Percentiles rank a stretch among this genome's conserved stretches.
Evolutionary conservation across 805 yeast genomes (phyloP).

Genomic region (Yamadazyma tumulicola): DNA sequence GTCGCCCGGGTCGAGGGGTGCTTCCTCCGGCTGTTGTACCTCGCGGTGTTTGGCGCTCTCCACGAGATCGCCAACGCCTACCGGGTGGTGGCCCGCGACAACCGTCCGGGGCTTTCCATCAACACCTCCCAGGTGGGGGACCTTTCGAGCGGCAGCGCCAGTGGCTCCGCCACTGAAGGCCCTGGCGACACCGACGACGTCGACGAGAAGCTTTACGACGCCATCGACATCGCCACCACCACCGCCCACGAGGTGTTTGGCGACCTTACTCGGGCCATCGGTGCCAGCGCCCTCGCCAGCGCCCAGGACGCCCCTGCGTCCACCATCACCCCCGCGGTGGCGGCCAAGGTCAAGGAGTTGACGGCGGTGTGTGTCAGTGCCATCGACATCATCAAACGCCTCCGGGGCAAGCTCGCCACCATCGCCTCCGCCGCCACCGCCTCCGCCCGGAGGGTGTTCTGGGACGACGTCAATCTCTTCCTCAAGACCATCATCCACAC

Average conservation of each 20-base stretch:
- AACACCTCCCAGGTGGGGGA: conserved; percentile 18
- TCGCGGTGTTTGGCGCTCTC: conserved; percentile 60
- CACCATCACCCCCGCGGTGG: conserved; percentile 41
- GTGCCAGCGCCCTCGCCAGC: conserved; percentile 56
- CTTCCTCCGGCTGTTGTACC: conserved; percentile 59
- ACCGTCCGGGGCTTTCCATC: conserved; percentile 15
- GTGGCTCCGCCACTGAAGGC: neutral
- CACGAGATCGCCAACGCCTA: conserved; percentile 69
- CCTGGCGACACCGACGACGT: conserved; percentile 40
- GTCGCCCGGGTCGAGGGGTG: conserved; percentile 60
- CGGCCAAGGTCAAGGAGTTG: conserved; percentile 69
- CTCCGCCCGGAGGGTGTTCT: conserved; percentile 59
- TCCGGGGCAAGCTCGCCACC: conserved; percentile 51
- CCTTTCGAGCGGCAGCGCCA: neutral
- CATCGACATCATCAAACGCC: conserved; percentile 73
- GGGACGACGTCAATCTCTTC: conserved; percentile 83
- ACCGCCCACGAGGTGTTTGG: conserved; percentile 77
- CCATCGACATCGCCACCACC: conserved; percentile 57
- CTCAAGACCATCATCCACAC: conserved; percentile 81
- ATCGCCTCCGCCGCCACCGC: conserved; percentile 46
- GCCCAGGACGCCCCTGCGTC: conserved; percentile 19
- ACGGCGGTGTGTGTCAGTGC: conserved; percentile 75
- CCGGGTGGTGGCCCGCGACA: conserved; percentile 29
- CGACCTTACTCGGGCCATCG: conserved; percentile 65
- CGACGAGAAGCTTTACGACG: conserved; percentile 65